Percentiles rank a stretch among this genome's conserved stretches.
These are phyloP conservation scores for Cucurbitaria berberidis DNA, from an alignment of 2,329 filamentous ascomycete genomes.

Conservation along the genomic window DNA sequence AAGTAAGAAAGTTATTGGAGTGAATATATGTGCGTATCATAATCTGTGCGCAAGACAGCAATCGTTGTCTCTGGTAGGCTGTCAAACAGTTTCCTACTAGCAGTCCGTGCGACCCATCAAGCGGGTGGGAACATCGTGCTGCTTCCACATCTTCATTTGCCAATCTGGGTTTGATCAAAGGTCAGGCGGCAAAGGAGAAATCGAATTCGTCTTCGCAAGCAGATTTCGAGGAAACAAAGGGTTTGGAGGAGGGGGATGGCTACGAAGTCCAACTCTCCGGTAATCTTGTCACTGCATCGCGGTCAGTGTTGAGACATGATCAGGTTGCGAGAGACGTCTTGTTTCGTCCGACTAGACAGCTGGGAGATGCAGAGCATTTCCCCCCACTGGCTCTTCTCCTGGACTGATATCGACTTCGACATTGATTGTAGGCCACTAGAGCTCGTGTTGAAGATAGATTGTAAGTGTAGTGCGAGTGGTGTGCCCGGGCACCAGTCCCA, in stretches of 20 bases:
- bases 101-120: not conserved
- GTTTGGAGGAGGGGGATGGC: not conserved
- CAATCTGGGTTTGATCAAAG: not conserved
- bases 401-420: not conserved
- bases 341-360: not conserved
- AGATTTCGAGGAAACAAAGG: not conserved
- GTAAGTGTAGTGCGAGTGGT: no score
- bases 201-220: not conserved
- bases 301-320: not conserved
- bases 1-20: not conserved
- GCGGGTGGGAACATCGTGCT: not conserved
- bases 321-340: not conserved
- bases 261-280: not conserved
- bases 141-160: not conserved
- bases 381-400: no score
- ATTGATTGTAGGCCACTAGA: not conserved
- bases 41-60: constrained; percentile 19
- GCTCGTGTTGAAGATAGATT: no score
- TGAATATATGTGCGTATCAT: constrained; percentile 3
- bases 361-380: no score
- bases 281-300: not conserved
- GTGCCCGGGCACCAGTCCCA: no score
- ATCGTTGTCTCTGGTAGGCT: constrained; percentile 7
- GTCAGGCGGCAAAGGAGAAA: not conserved
- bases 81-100: constrained; percentile 5